Conservation (phyloP, 129 eudicot genomes). For the Artemisia argyi region DNA sequence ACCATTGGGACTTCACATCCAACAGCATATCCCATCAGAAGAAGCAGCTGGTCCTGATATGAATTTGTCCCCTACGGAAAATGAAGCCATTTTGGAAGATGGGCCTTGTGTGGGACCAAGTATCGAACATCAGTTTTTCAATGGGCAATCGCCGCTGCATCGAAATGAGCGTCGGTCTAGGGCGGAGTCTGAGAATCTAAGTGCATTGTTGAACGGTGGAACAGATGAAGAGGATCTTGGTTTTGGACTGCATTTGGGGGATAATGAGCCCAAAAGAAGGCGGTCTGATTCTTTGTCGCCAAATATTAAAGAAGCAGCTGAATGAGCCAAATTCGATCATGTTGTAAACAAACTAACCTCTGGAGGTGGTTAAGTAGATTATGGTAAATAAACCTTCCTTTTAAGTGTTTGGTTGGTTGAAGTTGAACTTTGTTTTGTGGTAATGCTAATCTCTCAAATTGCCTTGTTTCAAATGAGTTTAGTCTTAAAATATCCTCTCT, state of each 20-base stretch:
- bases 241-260: constrained; percentile 80
- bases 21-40: constrained; percentile 63
- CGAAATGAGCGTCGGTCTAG: constrained; percentile 46
- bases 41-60: constrained; percentile 68
- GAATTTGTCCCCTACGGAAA: constrained; percentile 72
- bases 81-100: constrained; percentile 51
- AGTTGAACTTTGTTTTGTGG: constrained; percentile 6
- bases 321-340: too few species aligned
- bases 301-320: too few species aligned
- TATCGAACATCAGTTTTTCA: constrained; percentile 84
- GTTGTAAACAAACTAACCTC: too few species aligned
- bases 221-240: constrained; percentile 74
- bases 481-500: too few species aligned
- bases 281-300: too few species aligned
- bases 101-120: constrained; percentile 49
- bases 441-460: not conserved
- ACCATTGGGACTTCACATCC: constrained; percentile 88
- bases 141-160: constrained; percentile 47
- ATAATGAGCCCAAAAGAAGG: too few species aligned
- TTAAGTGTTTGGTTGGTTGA: not conserved
- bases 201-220: constrained; percentile 64
- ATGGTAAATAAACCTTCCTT: constrained; percentile 14
- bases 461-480: not conserved
- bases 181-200: constrained; percentile 63
- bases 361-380: constrained; percentile 13